Evolutionary conservation across 73 alveolate species (phyloP), one percentile per base, ranked within the genome.

Genomic region (Paramecium caudatum): DNA sequence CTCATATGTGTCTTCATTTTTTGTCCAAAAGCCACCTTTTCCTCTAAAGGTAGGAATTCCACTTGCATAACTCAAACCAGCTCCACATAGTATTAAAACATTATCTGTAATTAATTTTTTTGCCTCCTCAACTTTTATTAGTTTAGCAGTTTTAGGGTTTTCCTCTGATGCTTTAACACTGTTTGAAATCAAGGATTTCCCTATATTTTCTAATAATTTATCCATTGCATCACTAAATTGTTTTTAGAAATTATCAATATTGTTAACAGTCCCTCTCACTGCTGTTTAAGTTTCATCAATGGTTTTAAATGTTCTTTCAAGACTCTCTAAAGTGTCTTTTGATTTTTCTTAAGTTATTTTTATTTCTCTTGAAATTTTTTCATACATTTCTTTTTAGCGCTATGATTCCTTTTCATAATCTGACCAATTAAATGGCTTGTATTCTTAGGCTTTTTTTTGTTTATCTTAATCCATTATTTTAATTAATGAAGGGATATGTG

Each of bases 31-130:
- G n/a, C 98, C 96, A 85, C 86, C 91, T 41, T 92, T 82, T 23
- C 96, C 96, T 92, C 95, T 90, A 62, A 93, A 94, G 3, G 98
- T 94, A 19, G 96, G 98, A 15, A 94, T 94, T 9, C 96, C 98
- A 90, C 95, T 90, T 17, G 96, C 98, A 19, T 94, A 93, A 39
- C 96, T 93, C 6, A 94, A 61, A 12, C 98, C 98, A 9, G 98
- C 95, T 3, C 98, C 98, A 23, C 96, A 92, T 36, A 94, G 32
- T 8, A 94, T 88, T n/a, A 90, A 39, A 27, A 93, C 62, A 17
- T 90, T 90, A 46, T 39, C 55, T 2, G 43, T 37, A 2, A 74
- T 39, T 39, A 41, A 21, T 19, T 21, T 6, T 74, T 74, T 74
- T 3, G 88, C 88, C 19, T 74, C 37, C 8, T 74, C 13, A 7